Evolutionary conservation across 768 basidiomycete species (phyloP).

Genomic region (Trametes meyenii): DNA sequence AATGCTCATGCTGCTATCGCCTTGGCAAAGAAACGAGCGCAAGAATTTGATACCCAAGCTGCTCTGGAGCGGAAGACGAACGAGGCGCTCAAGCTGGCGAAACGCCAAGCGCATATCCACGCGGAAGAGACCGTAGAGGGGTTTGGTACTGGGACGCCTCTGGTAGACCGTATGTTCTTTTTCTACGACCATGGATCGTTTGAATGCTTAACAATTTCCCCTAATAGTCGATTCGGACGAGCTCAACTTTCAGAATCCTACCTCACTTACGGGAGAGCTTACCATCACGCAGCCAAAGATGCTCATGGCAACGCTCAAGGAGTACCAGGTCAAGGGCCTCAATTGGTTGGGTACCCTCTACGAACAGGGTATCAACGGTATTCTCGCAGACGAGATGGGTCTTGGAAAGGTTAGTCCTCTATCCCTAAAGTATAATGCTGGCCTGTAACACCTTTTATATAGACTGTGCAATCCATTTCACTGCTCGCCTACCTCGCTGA

Average conservation of each 20-base stretch:
- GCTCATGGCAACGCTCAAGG: conserved; percentile 95
- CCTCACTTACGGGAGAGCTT: conserved; percentile 79
- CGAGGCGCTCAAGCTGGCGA: conserved; percentile 72
- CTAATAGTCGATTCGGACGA: conserved; percentile 93
- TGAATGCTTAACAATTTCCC: not conserved
- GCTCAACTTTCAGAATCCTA: conserved; percentile 99
- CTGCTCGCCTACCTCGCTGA: conserved; percentile 95
- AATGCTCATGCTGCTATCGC: conserved; percentile 90
- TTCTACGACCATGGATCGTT: not conserved
- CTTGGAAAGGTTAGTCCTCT: conserved; percentile 69
- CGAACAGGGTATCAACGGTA: conserved; percentile 99
- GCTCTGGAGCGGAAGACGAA: conserved; percentile 80
- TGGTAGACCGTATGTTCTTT: conserved; percentile 69
- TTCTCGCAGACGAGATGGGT: conserved; percentile 99
- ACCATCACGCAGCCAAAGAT: conserved; percentile 92
- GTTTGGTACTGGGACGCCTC: conserved; percentile 41
- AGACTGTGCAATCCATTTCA: conserved; percentile 99
- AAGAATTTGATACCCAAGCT: conserved; percentile 84
- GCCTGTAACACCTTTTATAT: not conserved
- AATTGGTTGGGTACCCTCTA: conserved; percentile 98
- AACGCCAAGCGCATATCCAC: conserved; percentile 48
- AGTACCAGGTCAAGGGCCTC: conserved; percentile 96
- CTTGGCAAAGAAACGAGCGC: conserved; percentile 75
- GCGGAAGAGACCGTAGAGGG: conserved; percentile 45
- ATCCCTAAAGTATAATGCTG: not conserved